A percentile compares a stretch with the other conserved stretches of the same genome.
Conservation (phyloP, 1,284 basidiomycete species). For the Leccinum holopus region DNA sequence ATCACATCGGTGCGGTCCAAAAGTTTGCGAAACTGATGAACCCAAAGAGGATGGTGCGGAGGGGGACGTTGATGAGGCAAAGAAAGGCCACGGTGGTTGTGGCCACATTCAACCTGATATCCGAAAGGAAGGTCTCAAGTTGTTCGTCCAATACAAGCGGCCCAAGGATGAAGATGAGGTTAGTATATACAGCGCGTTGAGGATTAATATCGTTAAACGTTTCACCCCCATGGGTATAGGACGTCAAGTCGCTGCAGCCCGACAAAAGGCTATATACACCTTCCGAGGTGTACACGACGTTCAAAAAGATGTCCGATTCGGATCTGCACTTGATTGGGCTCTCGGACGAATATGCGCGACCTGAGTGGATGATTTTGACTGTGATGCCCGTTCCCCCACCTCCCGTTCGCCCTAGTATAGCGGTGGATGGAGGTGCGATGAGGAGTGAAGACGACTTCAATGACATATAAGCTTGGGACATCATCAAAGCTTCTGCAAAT, state of each 20-base stretch:
- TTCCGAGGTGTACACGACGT: conserved; percentile 86
- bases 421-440: conserved; percentile 95
- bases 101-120: conserved; percentile 91
- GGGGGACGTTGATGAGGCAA: conserved; percentile 68
- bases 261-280: conserved; percentile 90
- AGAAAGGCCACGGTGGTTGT: conserved; percentile 94
- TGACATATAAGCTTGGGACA: conserved; percentile 96
- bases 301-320: conserved; percentile 90
- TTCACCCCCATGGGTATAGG: conserved; percentile 43
- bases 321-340: conserved; percentile 94
- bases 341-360: conserved; percentile 93
- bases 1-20: conserved; percentile 29
- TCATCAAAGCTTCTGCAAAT: conserved; percentile 94
- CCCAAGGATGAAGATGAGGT: conserved; percentile 92
- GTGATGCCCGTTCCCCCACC: conserved; percentile 98
- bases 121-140: conserved; percentile 93
- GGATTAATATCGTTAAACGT: conserved; percentile 6
- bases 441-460: conserved; percentile 92
- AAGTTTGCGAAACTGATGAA: conserved; percentile 83
- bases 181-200: conserved; percentile 32
- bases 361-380: conserved; percentile 99
- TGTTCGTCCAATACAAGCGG: conserved; percentile 96
- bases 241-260: conserved; percentile 81
- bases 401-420: conserved; percentile 96
- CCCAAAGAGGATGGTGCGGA: conserved; percentile 81